Evolutionary conservation across 139 green algal genomes (phyloP), one percentile per base, ranked within the genome.

Genomic region (Chlorella sp.): DNA sequence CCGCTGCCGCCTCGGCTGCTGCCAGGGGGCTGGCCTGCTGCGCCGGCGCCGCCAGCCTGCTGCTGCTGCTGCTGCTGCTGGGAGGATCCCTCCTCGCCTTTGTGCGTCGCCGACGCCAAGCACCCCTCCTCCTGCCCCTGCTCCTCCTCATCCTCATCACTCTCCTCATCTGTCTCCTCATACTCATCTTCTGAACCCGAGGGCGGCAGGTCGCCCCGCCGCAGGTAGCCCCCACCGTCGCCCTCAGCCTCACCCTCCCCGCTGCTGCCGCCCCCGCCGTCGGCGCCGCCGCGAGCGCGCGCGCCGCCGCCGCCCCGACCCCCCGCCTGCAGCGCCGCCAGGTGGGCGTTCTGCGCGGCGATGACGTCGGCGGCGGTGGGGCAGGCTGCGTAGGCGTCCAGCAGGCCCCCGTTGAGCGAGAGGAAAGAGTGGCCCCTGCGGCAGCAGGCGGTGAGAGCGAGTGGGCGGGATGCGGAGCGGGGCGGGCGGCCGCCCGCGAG

Each of bases 391-490:
- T 99, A 99, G 0, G 60, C 55, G 4, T 94, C 87, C 67, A 99
- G 86, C 48, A 98, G 79, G 33, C 94, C 89, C 36, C 78, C 77
- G 82, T 99, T 99, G 9, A 95, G 74, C 23, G 85, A 87, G 61
- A 97, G 83, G 85, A 98, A 98, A 65, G 83, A 87, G 84, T 97
- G 93, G 31, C 95, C 95, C 94, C 93, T 94, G 83, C 58, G 76
- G 5, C 6, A 5, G 23, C 31, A 64, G 15, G 27, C n/a, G 15
- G 42, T 15, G 43, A 50, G 45, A 12, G 8, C 43, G 3, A 6
- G 2, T 2, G 35, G 25, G 23, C 3, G 48, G n/a, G n/a, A n/a
- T n/a, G n/a, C n/a, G n/a, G n/a, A n/a, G n/a, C n/a, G n/a, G n/a
- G n/a, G n/a, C n/a, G n/a, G n/a, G n/a, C n/a, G n/a, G n/a, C n/a